These are phyloP conservation scores for Hanseniaspora osmophila DNA, from an alignment of 805 yeast species.

Conservation along the genomic window DNA sequence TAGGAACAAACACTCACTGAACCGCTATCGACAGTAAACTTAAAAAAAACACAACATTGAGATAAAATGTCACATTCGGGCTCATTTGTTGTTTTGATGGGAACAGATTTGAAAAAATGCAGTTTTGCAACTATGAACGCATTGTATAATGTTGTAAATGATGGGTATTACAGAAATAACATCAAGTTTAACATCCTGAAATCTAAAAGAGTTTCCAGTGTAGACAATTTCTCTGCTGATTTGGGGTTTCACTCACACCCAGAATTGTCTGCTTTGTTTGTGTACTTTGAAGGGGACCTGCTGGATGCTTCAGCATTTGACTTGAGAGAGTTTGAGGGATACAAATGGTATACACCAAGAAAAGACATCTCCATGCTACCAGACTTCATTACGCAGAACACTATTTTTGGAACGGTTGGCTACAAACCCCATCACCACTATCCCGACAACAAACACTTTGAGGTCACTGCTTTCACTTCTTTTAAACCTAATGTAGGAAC, in stretches of 20 bases:
- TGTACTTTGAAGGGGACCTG: not conserved
- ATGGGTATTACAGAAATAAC: too few relatives aligned
- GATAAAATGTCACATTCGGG: too few relatives aligned
- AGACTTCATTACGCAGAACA: constrained; percentile 10
- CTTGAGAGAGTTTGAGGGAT: constrained; percentile 4
- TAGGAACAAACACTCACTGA: too few relatives aligned
- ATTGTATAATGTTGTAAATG: too few relatives aligned
- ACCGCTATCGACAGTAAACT: too few relatives aligned
- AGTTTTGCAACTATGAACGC: too few relatives aligned
- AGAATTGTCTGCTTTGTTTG: not conserved
- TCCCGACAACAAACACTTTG: not conserved
- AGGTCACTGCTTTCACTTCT: constrained; percentile 2
- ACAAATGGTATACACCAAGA: not conserved
- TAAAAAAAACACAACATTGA: too few relatives aligned
- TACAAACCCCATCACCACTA: constrained; percentile 2
- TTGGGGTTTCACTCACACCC: not conserved
- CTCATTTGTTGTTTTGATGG: too few relatives aligned
- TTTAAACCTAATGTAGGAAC: constrained; percentile 1
- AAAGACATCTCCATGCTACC: constrained; percentile 5
- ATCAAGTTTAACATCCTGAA: too few relatives aligned
- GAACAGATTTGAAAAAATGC: too few relatives aligned
- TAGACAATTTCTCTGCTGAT: not conserved
- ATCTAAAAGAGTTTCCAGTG: too few relatives aligned
- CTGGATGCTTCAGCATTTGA: constrained; percentile 5
- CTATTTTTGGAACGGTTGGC: not conserved